Evolutionary conservation across 1,284 basidiomycete species (phyloP).

Genomic region (Entoloma clypeatum): DNA sequence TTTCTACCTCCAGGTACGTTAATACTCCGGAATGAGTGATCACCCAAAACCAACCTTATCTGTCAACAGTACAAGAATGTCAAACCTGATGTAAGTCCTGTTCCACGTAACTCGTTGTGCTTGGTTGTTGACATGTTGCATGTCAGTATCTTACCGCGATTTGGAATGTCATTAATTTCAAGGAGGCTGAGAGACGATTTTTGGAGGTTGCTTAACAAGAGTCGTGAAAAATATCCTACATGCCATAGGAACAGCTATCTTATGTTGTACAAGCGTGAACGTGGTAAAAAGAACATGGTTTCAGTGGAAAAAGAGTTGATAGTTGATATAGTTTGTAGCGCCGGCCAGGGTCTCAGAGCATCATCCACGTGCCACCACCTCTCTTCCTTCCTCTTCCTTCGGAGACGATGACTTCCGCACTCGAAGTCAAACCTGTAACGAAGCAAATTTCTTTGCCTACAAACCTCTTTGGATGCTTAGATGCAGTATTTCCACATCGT

Average conservation of each 20-base stretch:
- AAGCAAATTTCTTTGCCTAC: slow-evolving; percentile 4
- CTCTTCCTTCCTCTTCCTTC: too few relatives aligned
- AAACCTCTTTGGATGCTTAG: slow-evolving; percentile 7
- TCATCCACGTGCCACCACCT: too few relatives aligned
- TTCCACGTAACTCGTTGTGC: neutral
- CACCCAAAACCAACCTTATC: slow-evolving; percentile 2
- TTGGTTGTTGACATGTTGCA: slow-evolving; percentile 3
- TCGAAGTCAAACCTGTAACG: neutral
- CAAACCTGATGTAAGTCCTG: slow-evolving; percentile 81
- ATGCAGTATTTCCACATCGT: slow-evolving; percentile 1
- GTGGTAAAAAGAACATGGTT: neutral
- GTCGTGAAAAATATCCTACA: neutral
- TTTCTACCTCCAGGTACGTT: slow-evolving; percentile 68
- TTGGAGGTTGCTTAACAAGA: slow-evolving; percentile 42
- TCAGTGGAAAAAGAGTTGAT: too few relatives aligned
- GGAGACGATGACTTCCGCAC: too few relatives aligned
- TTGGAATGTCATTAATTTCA: slow-evolving; percentile 92
- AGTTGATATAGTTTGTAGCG: too few relatives aligned
- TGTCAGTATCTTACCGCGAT: slow-evolving; percentile 82
- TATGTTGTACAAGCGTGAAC: neutral
- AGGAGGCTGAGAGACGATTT: slow-evolving; percentile 80
- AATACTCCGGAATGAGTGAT: slow-evolving; percentile 1
- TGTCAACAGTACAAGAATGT: slow-evolving; percentile 87
- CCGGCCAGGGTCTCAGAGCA: too few relatives aligned
- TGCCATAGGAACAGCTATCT: neutral